Conservation (phyloP, 2,329 filamentous ascomycete species). For the Pyricularia sp. region DNA sequence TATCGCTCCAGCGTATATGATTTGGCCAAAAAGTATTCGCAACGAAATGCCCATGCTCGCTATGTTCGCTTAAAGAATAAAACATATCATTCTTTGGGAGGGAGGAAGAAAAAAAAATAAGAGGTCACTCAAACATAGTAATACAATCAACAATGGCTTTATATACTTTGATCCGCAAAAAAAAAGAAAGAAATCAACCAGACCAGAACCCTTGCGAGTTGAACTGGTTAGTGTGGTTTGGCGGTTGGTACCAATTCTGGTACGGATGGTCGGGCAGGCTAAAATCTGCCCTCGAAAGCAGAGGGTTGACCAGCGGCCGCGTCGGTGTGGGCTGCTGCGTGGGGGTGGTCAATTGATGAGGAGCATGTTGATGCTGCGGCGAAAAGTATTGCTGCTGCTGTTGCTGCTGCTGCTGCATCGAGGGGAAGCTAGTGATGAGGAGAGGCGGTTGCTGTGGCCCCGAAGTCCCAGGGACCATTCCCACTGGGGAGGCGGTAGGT, state of each 20-base stretch:
- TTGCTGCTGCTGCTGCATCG: constrained; percentile 1
- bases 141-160: background rate
- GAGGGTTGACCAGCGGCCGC: constrained; percentile 46
- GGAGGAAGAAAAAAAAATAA: background rate
- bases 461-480: background rate
- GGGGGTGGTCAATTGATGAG: constrained; percentile 47
- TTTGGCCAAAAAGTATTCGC: background rate
- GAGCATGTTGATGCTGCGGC: constrained; percentile 3
- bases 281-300: constrained; percentile 60
- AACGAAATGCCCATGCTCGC: background rate
- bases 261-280: constrained; percentile 69
- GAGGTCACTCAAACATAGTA: background rate
- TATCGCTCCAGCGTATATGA: background rate
- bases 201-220: constrained; percentile 5
- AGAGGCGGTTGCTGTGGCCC: background rate
- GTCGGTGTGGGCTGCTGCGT: constrained; percentile 3
- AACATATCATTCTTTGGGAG: background rate
- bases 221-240: constrained; percentile 26
- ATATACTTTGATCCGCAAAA: background rate
- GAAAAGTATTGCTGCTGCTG: background rate
- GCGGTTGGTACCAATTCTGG: constrained; percentile 65
- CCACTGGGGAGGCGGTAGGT: background rate
- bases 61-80: background rate
- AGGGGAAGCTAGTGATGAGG: constrained; percentile 4
- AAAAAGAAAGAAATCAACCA: background rate